Base-by-base conservation (phyloP, 768 basidiomycete genomes). In the Tylopilus rubrobrunneus region DNA sequence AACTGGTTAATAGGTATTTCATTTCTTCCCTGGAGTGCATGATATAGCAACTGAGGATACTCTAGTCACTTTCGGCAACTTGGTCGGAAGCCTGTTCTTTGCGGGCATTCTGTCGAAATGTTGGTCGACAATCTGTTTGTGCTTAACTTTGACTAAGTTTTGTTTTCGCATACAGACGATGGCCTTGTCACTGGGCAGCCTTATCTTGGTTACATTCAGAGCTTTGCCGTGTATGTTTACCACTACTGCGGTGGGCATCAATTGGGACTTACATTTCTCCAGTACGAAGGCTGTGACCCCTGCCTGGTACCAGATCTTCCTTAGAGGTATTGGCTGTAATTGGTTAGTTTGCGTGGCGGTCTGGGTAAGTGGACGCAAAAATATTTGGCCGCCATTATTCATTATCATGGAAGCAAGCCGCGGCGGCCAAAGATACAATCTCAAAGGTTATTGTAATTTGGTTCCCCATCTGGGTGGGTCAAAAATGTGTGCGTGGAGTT, bases 301-400 rank as follows among this genome's bases (percentile, higher is more conserved):
- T 2, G 67, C 76, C 31, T 89, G 86, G 86, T 75, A 87, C 64
- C 81, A 89, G 63, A 84, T 89, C 36, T 83, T 89, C 69, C 68
- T 89, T 19, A 74, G 86, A 15, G 87, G 86, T 0, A 86, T 89
- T 57, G 87, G 79, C 7, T 89, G 87, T 58, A 89, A 89, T 59
- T 89, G 85, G 86, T 74, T 89, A 1, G 87, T 89, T 36, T 85
- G 78, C 55, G 69, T 87, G 6, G 87, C 86, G 2, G 73, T 89
- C 51, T 89, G 87, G 86, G 87, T 86, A 52, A 28, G 84, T 68
- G 19, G 23, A 36, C 23, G 3, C 25, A 14, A 36, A 5, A 46
- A 28, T 45, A 4, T 28, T 19, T n/a, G 10, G 10, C 12, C 34
- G 46, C 7, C n/a, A 27, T 48, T 15, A 41, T 31, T 56, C 36